Conservation (phyloP, 768 basidiomycete genomes). For the Boletellus sp. region DNA sequence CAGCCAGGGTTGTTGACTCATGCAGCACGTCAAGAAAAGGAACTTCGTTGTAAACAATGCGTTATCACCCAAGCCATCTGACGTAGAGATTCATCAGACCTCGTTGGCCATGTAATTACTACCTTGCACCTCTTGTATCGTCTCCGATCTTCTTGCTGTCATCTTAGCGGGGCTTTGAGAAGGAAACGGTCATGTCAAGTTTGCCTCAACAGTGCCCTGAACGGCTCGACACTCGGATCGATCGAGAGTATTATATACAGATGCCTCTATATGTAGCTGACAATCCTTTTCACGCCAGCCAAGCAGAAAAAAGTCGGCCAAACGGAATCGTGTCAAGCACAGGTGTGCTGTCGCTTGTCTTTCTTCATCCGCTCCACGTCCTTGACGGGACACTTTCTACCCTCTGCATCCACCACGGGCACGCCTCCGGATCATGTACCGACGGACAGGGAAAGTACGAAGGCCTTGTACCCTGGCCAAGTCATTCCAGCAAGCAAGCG, state of each 20-base stretch:
- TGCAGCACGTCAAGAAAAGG: slow-evolving; percentile 12
- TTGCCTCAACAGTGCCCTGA: too few relatives aligned
- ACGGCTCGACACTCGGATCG: not conserved
- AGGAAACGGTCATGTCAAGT: not conserved
- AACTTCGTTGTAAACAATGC: slow-evolving; percentile 21
- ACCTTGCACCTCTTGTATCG: slow-evolving; percentile 16
- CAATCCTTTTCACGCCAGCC: too few relatives aligned
- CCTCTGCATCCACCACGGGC: slow-evolving; percentile 24
- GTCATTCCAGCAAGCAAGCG: slow-evolving; percentile 80
- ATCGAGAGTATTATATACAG: slow-evolving; percentile 2
- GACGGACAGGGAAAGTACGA: slow-evolving; percentile 67
- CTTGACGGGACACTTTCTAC: slow-evolving; percentile 24
- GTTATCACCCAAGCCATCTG: slow-evolving; percentile 12
- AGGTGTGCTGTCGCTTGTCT: too few relatives aligned
- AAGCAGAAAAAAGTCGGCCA: too few relatives aligned
- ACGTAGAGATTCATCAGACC: slow-evolving; percentile 9
- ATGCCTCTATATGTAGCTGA: slow-evolving; percentile 15
- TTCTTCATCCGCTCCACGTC: too few relatives aligned
- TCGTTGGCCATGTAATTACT: slow-evolving; percentile 25
- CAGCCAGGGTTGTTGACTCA: not conserved
- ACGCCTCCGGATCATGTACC: slow-evolving; percentile 16
- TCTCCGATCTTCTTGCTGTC: slow-evolving; percentile 6
- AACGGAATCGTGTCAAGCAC: too few relatives aligned
- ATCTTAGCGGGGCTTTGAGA: not conserved
- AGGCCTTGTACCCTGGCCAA: slow-evolving; percentile 72